Base-by-base conservation (phyloP, 352 stramenopile genomes). In the Pythium brassicae region DNA sequence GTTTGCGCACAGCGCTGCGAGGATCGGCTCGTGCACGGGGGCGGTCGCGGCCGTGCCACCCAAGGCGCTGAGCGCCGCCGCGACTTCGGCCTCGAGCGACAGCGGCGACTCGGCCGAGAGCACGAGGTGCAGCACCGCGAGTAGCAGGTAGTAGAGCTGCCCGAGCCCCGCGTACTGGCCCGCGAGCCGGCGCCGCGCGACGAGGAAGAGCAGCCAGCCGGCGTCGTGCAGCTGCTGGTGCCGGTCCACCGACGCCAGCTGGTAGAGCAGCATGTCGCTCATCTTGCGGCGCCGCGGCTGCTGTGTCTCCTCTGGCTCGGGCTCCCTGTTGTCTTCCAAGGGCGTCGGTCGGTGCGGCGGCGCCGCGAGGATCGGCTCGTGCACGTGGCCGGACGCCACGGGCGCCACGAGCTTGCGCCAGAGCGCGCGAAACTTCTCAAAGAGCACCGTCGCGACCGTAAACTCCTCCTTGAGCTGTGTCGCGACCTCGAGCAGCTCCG, bases 401-500 rank as follows among this genome's bases (percentile, higher is more conserved):
- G 60, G 46, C 23, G 46, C 43, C 50, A 52, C 62, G 39, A 87
- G 51, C 19, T 66, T 66, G 27, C 68, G 71, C 79, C 78, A 93
- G 29, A 92, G 59, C 48, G 76, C 50, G 8, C 78, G 71, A 59
- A 82, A 93, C 63, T 93, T 95, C 45, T 87, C 76, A 51, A 88
- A 93, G 14, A 93, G 55, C 53, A 93, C 63, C 2, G 78, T 79
- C 3, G 69, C 74, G 45, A 92, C 62, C 6, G 80, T 90, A 46
- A 93, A 90, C 47, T 92, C 74, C 58, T 92, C 81, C 48, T 93
- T 95, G 29, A 92, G 62, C 34, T 86, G 57, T 47, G 78, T 92
- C 15, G 78, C 84, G 51, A 86, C 74, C 17, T 74, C 63, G 37
- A 92, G 59, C 20, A 93, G 71, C 57, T 90, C 76, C 0, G 85